A percentile compares a stretch with the other conserved stretches of the same genome.
phyloP scores from a whole-genome alignment of 345 rosid genomes.

The Physaria fendleri region DNA sequence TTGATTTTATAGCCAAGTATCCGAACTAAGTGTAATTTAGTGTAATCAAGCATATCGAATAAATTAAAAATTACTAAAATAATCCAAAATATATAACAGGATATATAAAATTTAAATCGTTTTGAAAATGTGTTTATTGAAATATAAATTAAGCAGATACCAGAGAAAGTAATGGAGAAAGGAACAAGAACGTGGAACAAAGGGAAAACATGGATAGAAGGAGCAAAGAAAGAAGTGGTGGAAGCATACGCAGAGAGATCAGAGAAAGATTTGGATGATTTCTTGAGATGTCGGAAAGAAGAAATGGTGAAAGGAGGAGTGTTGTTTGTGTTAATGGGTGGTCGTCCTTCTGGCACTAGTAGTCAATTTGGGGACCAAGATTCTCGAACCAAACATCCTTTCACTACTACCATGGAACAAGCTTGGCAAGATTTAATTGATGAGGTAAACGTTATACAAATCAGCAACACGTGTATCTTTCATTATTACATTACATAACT shows the following conservation, averaged over 20 bases:
- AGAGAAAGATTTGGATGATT: slow-evolving; percentile 45
- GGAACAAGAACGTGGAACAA: slow-evolving; percentile 46
- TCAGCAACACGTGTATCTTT: neutral
- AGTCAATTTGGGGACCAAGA: slow-evolving; percentile 46
- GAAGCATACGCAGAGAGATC: slow-evolving; percentile 51
- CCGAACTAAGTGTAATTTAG: too few species aligned
- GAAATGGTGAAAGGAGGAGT: slow-evolving; percentile 51
- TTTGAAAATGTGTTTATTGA: neutral
- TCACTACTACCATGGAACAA: slow-evolving; percentile 52
- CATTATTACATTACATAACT: slow-evolving; percentile 13
- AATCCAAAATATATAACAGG: neutral
- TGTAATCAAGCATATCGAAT: too few species aligned
- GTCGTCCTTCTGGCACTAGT: slow-evolving; percentile 38
- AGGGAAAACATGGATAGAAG: slow-evolving; percentile 57
- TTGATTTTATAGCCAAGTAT: too few species aligned
- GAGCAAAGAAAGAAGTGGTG: slow-evolving; percentile 42
- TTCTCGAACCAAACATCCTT: slow-evolving; percentile 51
- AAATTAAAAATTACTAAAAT: too few species aligned
- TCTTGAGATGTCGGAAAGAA: slow-evolving; percentile 48
- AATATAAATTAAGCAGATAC: slow-evolving; percentile 37
- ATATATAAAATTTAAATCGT: neutral
- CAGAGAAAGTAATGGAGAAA: slow-evolving; percentile 38
- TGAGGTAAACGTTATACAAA: slow-evolving; percentile 35
- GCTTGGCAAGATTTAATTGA: slow-evolving; percentile 57
- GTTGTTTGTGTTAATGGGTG: slow-evolving; percentile 50